These are phyloP conservation scores for Yamadazyma phyllophila DNA, from an alignment of 805 yeast species.

Conservation along the genomic window DNA sequence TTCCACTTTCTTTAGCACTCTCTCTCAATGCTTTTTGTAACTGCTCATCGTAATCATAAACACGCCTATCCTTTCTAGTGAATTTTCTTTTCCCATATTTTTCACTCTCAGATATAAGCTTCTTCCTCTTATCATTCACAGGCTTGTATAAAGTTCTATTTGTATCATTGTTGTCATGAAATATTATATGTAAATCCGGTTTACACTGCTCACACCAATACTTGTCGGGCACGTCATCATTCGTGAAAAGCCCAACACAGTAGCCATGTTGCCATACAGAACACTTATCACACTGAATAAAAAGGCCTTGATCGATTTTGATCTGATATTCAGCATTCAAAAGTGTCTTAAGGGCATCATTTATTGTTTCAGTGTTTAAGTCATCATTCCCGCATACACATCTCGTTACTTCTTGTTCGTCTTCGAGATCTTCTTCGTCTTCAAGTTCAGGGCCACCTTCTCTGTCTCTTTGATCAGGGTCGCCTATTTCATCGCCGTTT, in stretches of 20 bases:
- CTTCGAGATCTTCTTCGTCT: constrained; percentile 19
- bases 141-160: constrained; percentile 39
- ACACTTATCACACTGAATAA: constrained; percentile 85
- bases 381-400: constrained; percentile 45
- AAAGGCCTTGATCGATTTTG: constrained; percentile 56
- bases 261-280: constrained; percentile 97
- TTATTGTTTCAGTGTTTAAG: constrained; percentile 24
- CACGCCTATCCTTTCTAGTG: constrained; percentile 31
- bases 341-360: constrained; percentile 22
- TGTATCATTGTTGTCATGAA: constrained; percentile 28
- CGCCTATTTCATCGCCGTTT: not conserved
- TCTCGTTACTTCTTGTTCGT: constrained; percentile 41
- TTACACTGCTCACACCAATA: constrained; percentile 93
- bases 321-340: constrained; percentile 33
- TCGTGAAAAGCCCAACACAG: constrained; percentile 83
- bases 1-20: constrained; percentile 45
- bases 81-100: constrained; percentile 17
- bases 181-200: constrained; percentile 71
- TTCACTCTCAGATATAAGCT: constrained; percentile 18
- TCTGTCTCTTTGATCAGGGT: not conserved
- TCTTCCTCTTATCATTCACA: constrained; percentile 43
- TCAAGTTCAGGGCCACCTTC: not conserved
- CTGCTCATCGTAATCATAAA: constrained; percentile 40
- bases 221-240: constrained; percentile 81
- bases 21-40: constrained; percentile 53